Percentiles rank a stretch among this genome's conserved stretches.
These are phyloP conservation scores for Metroxylon sagu DNA, from an alignment of 176 grass and related monocot genomes.

Conservation along the genomic window DNA sequence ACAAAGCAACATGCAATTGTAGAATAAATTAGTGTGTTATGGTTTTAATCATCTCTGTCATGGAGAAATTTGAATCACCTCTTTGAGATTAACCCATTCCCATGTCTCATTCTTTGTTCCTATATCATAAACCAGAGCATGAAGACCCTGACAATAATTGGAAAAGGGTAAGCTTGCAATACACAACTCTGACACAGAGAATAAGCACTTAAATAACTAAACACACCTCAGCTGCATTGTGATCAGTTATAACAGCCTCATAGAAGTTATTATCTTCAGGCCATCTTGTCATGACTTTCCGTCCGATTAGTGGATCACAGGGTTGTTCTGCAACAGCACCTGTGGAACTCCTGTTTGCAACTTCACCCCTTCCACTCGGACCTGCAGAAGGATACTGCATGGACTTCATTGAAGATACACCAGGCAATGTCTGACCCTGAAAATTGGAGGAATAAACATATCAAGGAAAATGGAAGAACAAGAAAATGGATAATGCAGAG, in stretches of 20 bases:
- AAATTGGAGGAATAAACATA: slow-evolving; percentile 12
- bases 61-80: slow-evolving; percentile 26
- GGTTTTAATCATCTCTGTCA: not conserved
- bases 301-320: slow-evolving; percentile 35
- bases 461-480: too few relatives aligned
- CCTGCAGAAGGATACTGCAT: slow-evolving; percentile 56
- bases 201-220: slow-evolving; percentile 16
- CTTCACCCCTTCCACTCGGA: slow-evolving; percentile 61
- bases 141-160: slow-evolving; percentile 45
- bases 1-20: not conserved
- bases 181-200: slow-evolving; percentile 15
- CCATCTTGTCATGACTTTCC: slow-evolving; percentile 77
- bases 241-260: slow-evolving; percentile 71
- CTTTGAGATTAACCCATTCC: slow-evolving; percentile 73
- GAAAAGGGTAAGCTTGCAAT: slow-evolving; percentile 20
- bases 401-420: slow-evolving; percentile 45
- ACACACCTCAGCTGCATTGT: slow-evolving; percentile 65
- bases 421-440: slow-evolving; percentile 62
- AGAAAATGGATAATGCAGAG: too few relatives aligned
- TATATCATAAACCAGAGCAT: slow-evolving; percentile 77
- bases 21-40: not conserved
- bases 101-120: slow-evolving; percentile 54
- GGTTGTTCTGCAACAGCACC: slow-evolving; percentile 1
- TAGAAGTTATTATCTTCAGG: slow-evolving; percentile 90
- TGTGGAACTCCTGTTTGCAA: slow-evolving; percentile 13